Base-by-base conservation (phyloP, 2,329 filamentous ascomycete species). In the Phyllachora maydis region DNA sequence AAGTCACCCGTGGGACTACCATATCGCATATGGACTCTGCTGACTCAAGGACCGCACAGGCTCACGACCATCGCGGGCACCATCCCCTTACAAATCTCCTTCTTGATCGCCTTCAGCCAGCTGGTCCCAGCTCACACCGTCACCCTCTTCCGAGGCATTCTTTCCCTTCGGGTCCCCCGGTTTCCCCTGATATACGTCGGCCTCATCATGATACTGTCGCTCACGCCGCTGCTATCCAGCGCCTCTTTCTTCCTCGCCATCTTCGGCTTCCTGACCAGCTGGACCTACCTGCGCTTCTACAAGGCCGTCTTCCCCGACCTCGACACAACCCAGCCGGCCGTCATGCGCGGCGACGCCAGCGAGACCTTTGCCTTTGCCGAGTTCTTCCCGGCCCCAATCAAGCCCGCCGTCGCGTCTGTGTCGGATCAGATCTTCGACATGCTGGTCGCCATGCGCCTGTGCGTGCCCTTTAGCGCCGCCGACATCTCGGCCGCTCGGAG, bases 61-160 rank as follows among this genome's bases (percentile, higher is more conserved):
- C 50, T 78, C 22, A 82, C 76, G 21, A 73, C 77, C 32, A 78
- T 95, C 41, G 78, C 77, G 36, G 88, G 88, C 36, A 83, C 82
- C 26, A 73, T 92, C 32, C 71, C 83, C 10, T 59, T 93, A 28
- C 85, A 93, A 47, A 82, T 88, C 22, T 73, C 77, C 30, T 95
- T 95, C 54, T 75, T 98, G 30, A 79, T 95, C 38, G 79, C 85
- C 26, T 92, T 95, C 52, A 95, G 91, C 52, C 88, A 98, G 50
- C 77, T 98, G 23, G 76, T 95, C 17, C 88, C 88, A 12, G 83
- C 92, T 31, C 88, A 98, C 48, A 98, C 88, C 8, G 85, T 95
- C 25, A 88, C 85, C 4, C 66, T 98, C 28, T 85, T 92, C 54
- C 75, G 76, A 33, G 82, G 82, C 32, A 54, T 92, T 30, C 46